Evolutionary conservation across 805 yeast species (phyloP).

Genomic region (Metschnikowia henanensis): DNA sequence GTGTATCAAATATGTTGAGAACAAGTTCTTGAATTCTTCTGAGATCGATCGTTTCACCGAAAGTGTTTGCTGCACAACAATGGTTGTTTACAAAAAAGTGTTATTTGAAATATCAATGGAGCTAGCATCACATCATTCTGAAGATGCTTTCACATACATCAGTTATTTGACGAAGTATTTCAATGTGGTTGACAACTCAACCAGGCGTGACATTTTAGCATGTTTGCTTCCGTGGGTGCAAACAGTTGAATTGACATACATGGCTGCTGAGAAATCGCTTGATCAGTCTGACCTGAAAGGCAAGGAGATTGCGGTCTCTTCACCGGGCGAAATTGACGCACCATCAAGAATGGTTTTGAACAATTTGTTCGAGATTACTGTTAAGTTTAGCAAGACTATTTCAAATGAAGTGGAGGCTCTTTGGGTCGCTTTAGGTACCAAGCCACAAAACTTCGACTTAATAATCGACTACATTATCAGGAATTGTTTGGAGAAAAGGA

Average conservation of each 20-base stretch:
- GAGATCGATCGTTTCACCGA: slow-evolving; percentile 62
- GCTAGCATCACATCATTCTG: slow-evolving; percentile 61
- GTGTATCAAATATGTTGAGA: slow-evolving; percentile 67
- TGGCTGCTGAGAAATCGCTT: slow-evolving; percentile 2
- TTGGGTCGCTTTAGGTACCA: slow-evolving; percentile 93
- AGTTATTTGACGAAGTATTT: slow-evolving; percentile 72
- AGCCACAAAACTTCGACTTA: slow-evolving; percentile 64
- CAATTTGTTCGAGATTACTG: slow-evolving; percentile 82
- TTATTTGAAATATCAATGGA: slow-evolving; percentile 75
- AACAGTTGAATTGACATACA: slow-evolving; percentile 58
- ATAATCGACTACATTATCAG: slow-evolving; percentile 70
- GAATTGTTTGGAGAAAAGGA: slow-evolving; percentile 67
- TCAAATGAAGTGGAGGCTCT: slow-evolving; percentile 90
- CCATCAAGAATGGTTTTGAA: slow-evolving; percentile 65
- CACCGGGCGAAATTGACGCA: slow-evolving; percentile 21
- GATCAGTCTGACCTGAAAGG: slow-evolving; percentile 6
- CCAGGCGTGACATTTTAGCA: slow-evolving; percentile 76
- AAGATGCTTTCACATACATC: slow-evolving; percentile 59
- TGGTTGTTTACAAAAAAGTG: slow-evolving; percentile 85
- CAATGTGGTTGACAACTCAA: slow-evolving; percentile 52
- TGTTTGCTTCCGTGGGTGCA: slow-evolving; percentile 93
- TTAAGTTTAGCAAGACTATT: slow-evolving; percentile 68
- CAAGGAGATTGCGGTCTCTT: background rate
- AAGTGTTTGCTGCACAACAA: slow-evolving; percentile 69
- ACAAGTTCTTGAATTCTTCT: slow-evolving; percentile 42